Evolutionary conservation across 352 stramenopile species (phyloP).

Genomic region (Pythium monospermum): DNA sequence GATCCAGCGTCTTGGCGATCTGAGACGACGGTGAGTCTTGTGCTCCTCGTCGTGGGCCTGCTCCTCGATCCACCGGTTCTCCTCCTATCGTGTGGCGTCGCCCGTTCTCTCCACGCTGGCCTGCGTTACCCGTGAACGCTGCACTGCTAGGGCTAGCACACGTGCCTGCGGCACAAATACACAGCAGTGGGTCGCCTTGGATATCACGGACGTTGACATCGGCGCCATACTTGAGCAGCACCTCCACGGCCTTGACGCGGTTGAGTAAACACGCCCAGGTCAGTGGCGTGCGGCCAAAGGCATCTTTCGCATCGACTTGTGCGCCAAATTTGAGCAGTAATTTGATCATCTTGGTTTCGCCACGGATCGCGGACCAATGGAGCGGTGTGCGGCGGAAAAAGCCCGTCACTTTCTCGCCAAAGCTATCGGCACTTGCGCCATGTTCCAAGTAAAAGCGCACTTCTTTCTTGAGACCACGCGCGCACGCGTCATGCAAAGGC

Average conservation of each 20-base stretch:
- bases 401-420: constrained; percentile 66
- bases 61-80: not conserved
- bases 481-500: constrained; percentile 63
- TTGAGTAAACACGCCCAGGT: constrained; percentile 75
- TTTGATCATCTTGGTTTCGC: constrained; percentile 47
- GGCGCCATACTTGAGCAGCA: constrained; percentile 48
- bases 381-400: constrained; percentile 68
- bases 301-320: constrained; percentile 49
- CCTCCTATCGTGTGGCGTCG: constrained; percentile 5
- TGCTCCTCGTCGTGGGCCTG: no score
- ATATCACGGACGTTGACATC: constrained; percentile 57
- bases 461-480: constrained; percentile 45
- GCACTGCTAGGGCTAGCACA: constrained; percentile 21
- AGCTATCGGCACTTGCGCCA: constrained; percentile 49
- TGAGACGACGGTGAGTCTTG: constrained; percentile 11
- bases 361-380: constrained; percentile 79
- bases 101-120: constrained; percentile 11
- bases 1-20: constrained; percentile 31
- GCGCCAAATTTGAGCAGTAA: constrained; percentile 59
- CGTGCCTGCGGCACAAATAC: constrained; percentile 50
- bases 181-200: constrained; percentile 60
- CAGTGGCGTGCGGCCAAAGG: constrained; percentile 65
- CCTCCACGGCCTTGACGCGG: constrained; percentile 47
- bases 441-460: constrained; percentile 68
- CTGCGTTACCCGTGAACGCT: constrained; percentile 14